These are phyloP conservation scores for Saccharomycopsis hybrid DNA, from an alignment of 1,139 yeast genomes.

Conservation along the genomic window DNA sequence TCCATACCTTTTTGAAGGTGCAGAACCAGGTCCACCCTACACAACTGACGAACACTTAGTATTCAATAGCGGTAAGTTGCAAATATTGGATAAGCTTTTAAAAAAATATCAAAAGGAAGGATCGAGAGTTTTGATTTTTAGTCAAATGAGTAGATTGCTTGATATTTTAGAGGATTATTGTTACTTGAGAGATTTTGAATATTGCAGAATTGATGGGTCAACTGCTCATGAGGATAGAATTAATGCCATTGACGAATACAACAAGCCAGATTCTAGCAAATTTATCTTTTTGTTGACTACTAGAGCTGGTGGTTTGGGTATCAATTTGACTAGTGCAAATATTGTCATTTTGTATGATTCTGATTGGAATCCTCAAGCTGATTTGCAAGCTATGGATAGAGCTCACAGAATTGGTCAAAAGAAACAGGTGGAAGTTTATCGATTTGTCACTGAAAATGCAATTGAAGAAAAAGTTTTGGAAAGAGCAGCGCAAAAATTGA, in stretches of 20 bases:
- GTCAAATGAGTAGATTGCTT: conserved; percentile 89
- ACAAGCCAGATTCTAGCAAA: conserved; percentile 74
- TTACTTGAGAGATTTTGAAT: conserved; percentile 70
- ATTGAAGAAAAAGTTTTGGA: conserved; percentile 95
- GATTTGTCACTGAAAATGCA: conserved; percentile 93
- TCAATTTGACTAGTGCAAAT: conserved; percentile 89
- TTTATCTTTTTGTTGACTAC: conserved; percentile 86
- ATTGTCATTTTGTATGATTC: conserved; percentile 86
- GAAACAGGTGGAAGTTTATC: conserved; percentile 85
- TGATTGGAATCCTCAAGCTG: conserved; percentile 99
- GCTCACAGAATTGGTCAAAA: conserved; percentile 98
- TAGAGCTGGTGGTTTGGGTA: conserved; percentile 98
- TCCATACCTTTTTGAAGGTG: conserved; percentile 95
- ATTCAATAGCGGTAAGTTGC: conserved; percentile 83
- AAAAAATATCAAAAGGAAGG: conserved; percentile 70
- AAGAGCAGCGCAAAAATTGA: conserved; percentile 88
- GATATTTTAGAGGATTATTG: conserved; percentile 95
- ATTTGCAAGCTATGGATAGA: conserved; percentile 97
- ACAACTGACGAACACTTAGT: conserved; percentile 94
- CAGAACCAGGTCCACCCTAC: conserved; percentile 98
- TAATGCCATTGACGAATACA: conserved; percentile 86
- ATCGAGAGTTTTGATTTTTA: conserved; percentile 83
- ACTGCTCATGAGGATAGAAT: conserved; percentile 93
- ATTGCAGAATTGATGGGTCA: conserved; percentile 92
- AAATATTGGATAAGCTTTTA: conserved; percentile 76